Base-by-base conservation (phyloP, 2,329 filamentous ascomycete genomes). In the Aspergillus persii region DNA sequence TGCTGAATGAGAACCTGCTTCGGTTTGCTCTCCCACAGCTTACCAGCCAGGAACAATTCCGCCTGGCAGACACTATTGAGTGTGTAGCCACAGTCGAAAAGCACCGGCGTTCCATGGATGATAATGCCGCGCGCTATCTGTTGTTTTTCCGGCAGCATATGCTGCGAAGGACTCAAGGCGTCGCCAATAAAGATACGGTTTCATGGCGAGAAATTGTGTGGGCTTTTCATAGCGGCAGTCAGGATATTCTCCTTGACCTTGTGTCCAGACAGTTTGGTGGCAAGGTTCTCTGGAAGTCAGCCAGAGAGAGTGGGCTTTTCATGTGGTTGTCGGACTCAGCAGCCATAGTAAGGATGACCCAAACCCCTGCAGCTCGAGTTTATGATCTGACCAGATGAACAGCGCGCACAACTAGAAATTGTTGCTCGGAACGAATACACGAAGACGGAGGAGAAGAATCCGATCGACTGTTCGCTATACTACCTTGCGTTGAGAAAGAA, bases 401-500 rank as follows among this genome's bases (percentile, higher is more conserved):
- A 91, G 88, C 86, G 83, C 73, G 76, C 84, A 0, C 91, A 97
- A 70, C 93, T 99, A 63, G 95, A 99, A 72, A 78, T 86, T n/a
- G 85, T 99, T 49, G 96, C 93, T 31, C 87, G 93, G 48, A 96
- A 95, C 63, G 92, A 98, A 71, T 99, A 98, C 74, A 92, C 91
- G 15, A 92, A 91, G 65, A 88, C 86, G 26, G 92, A 96, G 33
- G 84, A 90, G 58, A 95, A 92, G 73, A 94, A 96, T 66, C 95
- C 95, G 0, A 86, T 96, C 8, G 90, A 96, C 69, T 98, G 95
- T 76, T 91, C 89, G 64, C 79, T 99, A 8, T 96, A 90, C 77
- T 99, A 98, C 73, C 82, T 99, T 18, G 94, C 96, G 0, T 82
- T 99, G 11, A 86, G 84, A 65, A 98, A 97, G 79, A 99, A 99